Evolutionary conservation across 495 filamentous ascomycete genomes (phyloP).

Genomic region (Rhypophila decipiens): DNA sequence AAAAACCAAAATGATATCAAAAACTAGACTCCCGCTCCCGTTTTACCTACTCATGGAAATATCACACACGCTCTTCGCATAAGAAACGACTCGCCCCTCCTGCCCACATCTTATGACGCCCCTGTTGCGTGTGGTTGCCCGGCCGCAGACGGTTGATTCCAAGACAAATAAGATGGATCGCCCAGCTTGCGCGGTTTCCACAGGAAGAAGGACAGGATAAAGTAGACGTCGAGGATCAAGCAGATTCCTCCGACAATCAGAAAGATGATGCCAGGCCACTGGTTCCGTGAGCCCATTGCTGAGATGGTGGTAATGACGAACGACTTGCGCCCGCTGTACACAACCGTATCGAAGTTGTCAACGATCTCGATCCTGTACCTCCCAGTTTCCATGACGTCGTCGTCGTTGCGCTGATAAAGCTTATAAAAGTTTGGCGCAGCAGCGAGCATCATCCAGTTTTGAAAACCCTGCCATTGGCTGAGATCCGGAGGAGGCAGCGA

Average conservation of each 20-base stretch:
- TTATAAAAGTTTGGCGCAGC: conserved; percentile 96
- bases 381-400: conserved; percentile 57
- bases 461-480: conserved; percentile 70
- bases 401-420: conserved; percentile 74
- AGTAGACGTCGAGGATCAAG: conserved; percentile 77
- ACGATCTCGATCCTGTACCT: conserved; percentile 50
- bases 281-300: conserved; percentile 90
- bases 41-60: too few species aligned
- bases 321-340: conserved; percentile 89
- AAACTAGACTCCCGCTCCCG: too few species aligned
- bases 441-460: conserved; percentile 98
- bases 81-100: too few species aligned
- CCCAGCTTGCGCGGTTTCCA: conserved; percentile 90
- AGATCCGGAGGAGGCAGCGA: conserved; percentile 60
- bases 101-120: neutral
- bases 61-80: too few species aligned
- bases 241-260: conserved; percentile 91
- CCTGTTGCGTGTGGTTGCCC: conserved; percentile 23
- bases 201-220: conserved; percentile 83
- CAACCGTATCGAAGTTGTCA: conserved; percentile 69
- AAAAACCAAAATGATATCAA: neutral
- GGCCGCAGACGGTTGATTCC: conserved; percentile 78
- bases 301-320: conserved; percentile 91
- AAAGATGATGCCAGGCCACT: conserved; percentile 94
- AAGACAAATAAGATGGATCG: conserved; percentile 93